Conservation (phyloP, 257 asterid genomes). For the Solanum gracilifrons region DNA sequence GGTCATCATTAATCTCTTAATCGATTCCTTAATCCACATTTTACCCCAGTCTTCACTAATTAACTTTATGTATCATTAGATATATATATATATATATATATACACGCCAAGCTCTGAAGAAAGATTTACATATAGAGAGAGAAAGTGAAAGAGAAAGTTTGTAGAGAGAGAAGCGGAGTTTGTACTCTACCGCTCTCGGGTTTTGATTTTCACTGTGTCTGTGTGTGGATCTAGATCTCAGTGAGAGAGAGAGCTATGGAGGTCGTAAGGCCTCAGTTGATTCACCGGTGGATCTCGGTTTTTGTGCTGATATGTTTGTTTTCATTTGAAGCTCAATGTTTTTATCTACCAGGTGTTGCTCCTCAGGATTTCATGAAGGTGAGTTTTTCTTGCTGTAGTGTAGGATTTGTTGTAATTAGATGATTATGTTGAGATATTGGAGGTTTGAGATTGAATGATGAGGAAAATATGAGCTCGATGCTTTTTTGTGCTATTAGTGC, state of each 20-base stretch:
- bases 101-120: not conserved
- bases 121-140: not conserved
- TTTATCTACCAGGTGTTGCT: conserved; percentile 88
- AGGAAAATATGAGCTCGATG: not conserved
- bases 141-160: not conserved
- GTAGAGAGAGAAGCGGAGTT: not conserved
- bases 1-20: not conserved
- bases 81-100: not conserved
- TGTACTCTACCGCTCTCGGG: conserved; percentile 12
- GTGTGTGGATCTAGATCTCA: not conserved
- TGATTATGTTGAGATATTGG: not conserved
- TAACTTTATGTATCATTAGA: not conserved
- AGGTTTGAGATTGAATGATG: not conserved
- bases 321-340: conserved; percentile 32
- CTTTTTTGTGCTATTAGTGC: not conserved
- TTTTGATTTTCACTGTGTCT: not conserved
- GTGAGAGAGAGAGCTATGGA: conserved; percentile 18
- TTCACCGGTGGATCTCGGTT: conserved; percentile 23
- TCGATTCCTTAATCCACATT: not conserved
- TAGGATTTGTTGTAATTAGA: not conserved
- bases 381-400: not conserved
- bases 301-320: conserved; percentile 20
- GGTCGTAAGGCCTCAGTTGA: conserved; percentile 30
- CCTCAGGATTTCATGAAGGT: conserved; percentile 78
- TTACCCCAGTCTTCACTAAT: not conserved